Evolutionary conservation across 2,329 filamentous ascomycete genomes (phyloP).

Genomic region (Stromatinia cepivora): DNA sequence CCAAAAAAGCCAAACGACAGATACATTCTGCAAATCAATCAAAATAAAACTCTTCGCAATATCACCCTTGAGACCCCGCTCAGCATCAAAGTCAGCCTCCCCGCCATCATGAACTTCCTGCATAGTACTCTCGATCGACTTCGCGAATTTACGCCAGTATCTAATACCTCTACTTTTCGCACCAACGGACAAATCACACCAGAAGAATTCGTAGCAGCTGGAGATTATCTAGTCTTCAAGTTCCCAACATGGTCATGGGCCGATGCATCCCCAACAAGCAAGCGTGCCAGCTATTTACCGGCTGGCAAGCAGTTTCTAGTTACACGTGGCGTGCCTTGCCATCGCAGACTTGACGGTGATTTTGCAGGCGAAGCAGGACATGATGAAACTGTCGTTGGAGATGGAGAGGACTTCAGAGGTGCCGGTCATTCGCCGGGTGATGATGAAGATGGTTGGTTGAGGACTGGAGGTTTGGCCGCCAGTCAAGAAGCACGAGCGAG

Average conservation of each 20-base stretch:
- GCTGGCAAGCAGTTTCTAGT: slow-evolving; percentile 92
- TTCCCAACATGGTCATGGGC: slow-evolving; percentile 98
- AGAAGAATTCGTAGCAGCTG: slow-evolving; percentile 92
- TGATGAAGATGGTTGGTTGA: slow-evolving; percentile 86
- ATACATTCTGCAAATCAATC: background rate
- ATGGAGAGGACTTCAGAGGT: slow-evolving; percentile 65
- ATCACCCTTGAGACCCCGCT: slow-evolving; percentile 15
- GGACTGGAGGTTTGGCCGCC: slow-evolving; percentile 77
- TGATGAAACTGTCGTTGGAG: slow-evolving; percentile 82
- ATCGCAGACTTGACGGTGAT: slow-evolving; percentile 86
- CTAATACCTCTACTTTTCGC: slow-evolving; percentile 89
- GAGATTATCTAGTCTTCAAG: slow-evolving; percentile 98
- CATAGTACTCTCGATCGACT: slow-evolving; percentile 91
- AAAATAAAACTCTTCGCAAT: background rate
- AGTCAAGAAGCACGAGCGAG: slow-evolving; percentile 73
- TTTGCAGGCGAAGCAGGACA: slow-evolving; percentile 86
- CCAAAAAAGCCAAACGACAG: background rate
- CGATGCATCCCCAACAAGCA: slow-evolving; percentile 77
- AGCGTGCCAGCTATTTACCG: slow-evolving; percentile 79
- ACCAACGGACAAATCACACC: slow-evolving; percentile 93
- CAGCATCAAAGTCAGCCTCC: slow-evolving; percentile 22
- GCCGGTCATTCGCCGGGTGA: slow-evolving; percentile 52
- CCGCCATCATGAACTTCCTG: slow-evolving; percentile 73
- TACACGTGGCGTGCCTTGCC: slow-evolving; percentile 91
- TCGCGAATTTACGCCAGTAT: slow-evolving; percentile 87